Evolutionary conservation across 768 basidiomycete genomes (phyloP), one percentile per base, ranked within the genome.

Genomic region (Tricholoma sp.): DNA sequence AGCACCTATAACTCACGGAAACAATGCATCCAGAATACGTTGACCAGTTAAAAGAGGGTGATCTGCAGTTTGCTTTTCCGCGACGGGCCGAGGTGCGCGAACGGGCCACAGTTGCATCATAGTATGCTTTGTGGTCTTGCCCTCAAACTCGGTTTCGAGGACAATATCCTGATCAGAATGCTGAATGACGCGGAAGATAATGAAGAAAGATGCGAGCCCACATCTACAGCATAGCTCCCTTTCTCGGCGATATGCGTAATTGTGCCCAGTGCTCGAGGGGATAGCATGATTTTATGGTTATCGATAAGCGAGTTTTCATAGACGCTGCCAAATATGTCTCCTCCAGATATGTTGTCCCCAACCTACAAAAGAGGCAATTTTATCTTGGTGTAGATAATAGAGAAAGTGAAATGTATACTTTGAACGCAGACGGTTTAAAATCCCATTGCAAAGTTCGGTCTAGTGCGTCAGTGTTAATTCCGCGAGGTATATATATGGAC

Each of bases 31-130:
- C 49, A 99, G 76, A 61, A 99, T 94, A 61, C 97, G 91, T 73
- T 99, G 97, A 50, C 97, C 97, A 51, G 97, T 99, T 34, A 94
- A 76, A 16, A 99, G 79, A 43, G 97, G 97, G 71, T 85, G 83
- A 71, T 96, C 83, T 56, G 96, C 95, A 3, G 90, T 95, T 66
- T 89, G 83, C 74, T 98, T 98, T 76, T 98, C 92, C n/a, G 91
- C 78, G 24, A 94, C 89, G 10, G 97, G 97, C 55, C 97, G 85
- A 51, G 97, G 94, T 18, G 96, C 97, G 67, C 97, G 92, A 59
- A 99, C 97, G 62, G 97, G 97, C 97, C 97, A 99, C 31, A 96
- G 78, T 68, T 99, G 97, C 91, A 97, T 91, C 84, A 99, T 86
- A 16, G 90, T 87, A 71, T 98, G 96, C 65, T 94, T 82, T 12